Percentiles rank a stretch among this genome's conserved stretches.
Evolutionary conservation across 176 grass and related monocot species (phyloP).

Genomic region (Themeda triandra): DNA sequence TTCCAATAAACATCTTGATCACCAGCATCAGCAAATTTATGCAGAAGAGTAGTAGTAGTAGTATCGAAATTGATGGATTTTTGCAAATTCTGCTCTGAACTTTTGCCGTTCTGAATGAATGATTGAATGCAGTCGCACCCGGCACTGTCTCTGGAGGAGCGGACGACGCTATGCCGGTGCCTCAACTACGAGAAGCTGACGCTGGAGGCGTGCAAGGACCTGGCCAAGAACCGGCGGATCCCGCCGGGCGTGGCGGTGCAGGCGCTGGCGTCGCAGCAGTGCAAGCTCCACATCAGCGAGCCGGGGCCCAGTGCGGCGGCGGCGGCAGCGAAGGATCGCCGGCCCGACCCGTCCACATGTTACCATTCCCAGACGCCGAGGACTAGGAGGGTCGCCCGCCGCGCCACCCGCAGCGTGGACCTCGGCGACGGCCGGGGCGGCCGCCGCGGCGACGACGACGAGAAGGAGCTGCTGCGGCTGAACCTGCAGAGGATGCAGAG

Average conservation of each 20-base stretch:
- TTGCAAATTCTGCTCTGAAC: background rate
- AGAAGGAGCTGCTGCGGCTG: conserved; percentile 65
- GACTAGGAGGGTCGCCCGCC: background rate
- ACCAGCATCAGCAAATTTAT: background rate
- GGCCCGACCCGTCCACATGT: background rate
- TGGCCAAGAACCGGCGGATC: conserved; percentile 77
- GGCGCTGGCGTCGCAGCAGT: conserved; percentile 65
- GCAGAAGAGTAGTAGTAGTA: no score
- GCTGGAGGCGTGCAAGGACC: conserved; percentile 84
- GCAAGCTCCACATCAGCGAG: conserved; percentile 45
- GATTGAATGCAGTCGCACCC: conserved; percentile 54
- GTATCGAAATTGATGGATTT: background rate
- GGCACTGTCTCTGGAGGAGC: conserved; percentile 50
- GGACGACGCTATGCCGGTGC: conserved; percentile 70
- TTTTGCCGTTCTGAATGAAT: background rate
- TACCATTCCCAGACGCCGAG: conserved; percentile 32
- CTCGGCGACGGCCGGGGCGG: background rate
- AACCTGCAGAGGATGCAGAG: conserved; percentile 74
- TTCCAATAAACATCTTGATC: background rate
- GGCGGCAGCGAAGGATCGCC: background rate
- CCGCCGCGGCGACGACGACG: conserved; percentile 14
- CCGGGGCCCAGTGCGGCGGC: background rate
- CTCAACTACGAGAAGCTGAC: conserved; percentile 95
- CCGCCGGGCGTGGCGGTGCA: conserved; percentile 77
- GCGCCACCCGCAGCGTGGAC: conserved; percentile 1